Conservation (phyloP, 148 eudicot genomes). For the Rhododendron ferrugineum region DNA sequence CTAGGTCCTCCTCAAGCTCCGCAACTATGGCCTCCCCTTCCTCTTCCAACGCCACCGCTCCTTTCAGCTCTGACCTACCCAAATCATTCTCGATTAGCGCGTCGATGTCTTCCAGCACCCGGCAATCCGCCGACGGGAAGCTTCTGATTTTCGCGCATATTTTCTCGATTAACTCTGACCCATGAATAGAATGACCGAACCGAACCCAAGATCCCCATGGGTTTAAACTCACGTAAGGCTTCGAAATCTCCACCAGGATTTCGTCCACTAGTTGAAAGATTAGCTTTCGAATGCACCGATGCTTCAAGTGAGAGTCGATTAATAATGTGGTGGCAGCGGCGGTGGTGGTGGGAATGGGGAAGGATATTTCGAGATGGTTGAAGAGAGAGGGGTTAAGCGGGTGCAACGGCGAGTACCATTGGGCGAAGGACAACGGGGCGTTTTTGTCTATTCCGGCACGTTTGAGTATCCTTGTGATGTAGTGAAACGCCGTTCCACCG, state of each 20-base stretch:
- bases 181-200: constrained; percentile 16
- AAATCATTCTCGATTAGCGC: constrained; percentile 54
- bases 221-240: constrained; percentile 24
- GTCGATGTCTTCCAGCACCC: constrained; percentile 74
- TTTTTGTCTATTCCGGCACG: constrained; percentile 45
- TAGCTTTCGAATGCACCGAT: constrained; percentile 46
- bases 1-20: constrained; percentile 51
- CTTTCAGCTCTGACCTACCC: constrained; percentile 5
- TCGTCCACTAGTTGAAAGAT: constrained; percentile 59
- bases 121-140: constrained; percentile 48
- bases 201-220: constrained; percentile 9
- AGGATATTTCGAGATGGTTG: constrained; percentile 42
- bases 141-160: constrained; percentile 37
- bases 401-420: constrained; percentile 52
- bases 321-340: background rate
- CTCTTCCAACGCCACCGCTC: constrained; percentile 31
- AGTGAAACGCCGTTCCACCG: constrained; percentile 31
- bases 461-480: constrained; percentile 57
- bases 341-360: background rate
- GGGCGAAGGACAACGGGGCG: constrained; percentile 42
- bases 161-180: constrained; percentile 35
- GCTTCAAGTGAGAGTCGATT: constrained; percentile 14
- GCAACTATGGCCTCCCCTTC: constrained; percentile 47
- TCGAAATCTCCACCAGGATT: constrained; percentile 43
- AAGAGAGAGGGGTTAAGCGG: constrained; percentile 72